A percentile compares a stretch with the other conserved stretches of the same genome.
These are phyloP conservation scores for Neocatenulostroma microsporum DNA, from an alignment of 2,329 filamentous ascomycete species.

Conservation along the genomic window DNA sequence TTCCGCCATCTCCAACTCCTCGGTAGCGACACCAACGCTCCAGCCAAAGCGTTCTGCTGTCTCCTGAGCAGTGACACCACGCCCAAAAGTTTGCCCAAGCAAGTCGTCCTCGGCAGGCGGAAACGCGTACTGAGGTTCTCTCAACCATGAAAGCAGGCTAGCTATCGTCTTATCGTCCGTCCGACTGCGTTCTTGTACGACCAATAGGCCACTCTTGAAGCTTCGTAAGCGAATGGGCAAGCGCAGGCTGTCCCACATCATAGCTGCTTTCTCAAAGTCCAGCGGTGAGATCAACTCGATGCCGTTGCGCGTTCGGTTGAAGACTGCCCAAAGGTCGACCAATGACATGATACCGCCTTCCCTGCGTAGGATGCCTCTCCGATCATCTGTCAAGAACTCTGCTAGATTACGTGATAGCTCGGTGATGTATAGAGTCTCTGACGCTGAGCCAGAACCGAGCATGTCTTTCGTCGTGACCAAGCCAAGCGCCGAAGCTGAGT, in stretches of 20 bases:
- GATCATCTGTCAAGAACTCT: constrained; percentile 82
- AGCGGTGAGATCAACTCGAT: constrained; percentile 88
- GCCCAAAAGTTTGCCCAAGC: constrained; percentile 72
- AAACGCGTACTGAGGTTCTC: constrained; percentile 37
- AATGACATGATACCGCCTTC: constrained; percentile 84
- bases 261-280: constrained; percentile 85
- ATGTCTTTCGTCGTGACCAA: constrained; percentile 94
- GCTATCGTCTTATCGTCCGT: constrained; percentile 85
- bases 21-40: constrained; percentile 92
- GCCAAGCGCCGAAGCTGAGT: constrained; percentile 75
- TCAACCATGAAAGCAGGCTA: constrained; percentile 68
- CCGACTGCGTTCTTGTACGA: constrained; percentile 79
- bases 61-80: constrained; percentile 83
- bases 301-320: constrained; percentile 85
- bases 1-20: constrained; percentile 96
- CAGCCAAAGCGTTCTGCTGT: constrained; percentile 85
- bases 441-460: constrained; percentile 63
- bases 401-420: constrained; percentile 78
- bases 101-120: constrained; percentile 51
- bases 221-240: constrained; percentile 78
- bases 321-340: constrained; percentile 87
- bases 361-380: constrained; percentile 64
- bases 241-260: constrained; percentile 78
- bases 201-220: constrained; percentile 90
- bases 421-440: constrained; percentile 81